Percentiles rank a stretch among this genome's conserved stretches.
phyloP scores from a whole-genome alignment of 495 filamentous ascomycete genomes.

The Lasiosphaeria hispida region DNA sequence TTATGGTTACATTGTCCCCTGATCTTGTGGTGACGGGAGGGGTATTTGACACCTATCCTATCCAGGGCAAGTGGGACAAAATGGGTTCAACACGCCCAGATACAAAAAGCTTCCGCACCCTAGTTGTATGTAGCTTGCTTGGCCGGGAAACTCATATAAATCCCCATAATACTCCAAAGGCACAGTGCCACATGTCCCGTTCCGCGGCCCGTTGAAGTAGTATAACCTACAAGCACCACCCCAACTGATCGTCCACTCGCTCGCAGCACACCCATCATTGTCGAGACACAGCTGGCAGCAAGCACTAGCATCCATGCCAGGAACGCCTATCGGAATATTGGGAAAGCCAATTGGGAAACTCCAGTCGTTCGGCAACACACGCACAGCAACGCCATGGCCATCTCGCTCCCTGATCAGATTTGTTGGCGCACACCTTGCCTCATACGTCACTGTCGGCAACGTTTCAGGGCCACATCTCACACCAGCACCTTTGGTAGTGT shows the following conservation, averaged over 20 bases:
- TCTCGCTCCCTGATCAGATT: constrained; percentile 15
- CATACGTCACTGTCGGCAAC: constrained; percentile 8
- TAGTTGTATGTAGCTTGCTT: constrained; percentile 10
- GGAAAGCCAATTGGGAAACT: constrained; percentile 14
- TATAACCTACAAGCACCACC: constrained; percentile 11
- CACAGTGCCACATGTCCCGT: constrained; percentile 13
- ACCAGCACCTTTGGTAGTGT: constrained; percentile 4
- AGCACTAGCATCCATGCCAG: constrained; percentile 12
- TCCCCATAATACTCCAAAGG: constrained; percentile 15
- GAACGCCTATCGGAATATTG: constrained; percentile 8
- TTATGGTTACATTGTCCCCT: too few species aligned
- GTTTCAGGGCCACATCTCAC: not conserved
- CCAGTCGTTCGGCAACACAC: constrained; percentile 5
- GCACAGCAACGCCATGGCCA: constrained; percentile 12
- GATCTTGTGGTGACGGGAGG: too few species aligned
- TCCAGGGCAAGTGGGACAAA: constrained; percentile 8
- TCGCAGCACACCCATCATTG: constrained; percentile 15
- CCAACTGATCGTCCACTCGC: constrained; percentile 12
- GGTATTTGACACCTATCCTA: too few species aligned
- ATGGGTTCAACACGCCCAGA: constrained; percentile 5
- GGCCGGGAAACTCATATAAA: constrained; percentile 4
- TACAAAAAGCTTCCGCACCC: constrained; percentile 15
- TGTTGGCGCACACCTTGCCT: constrained; percentile 13
- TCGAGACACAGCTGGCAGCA: constrained; percentile 20
- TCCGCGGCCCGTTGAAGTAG: constrained; percentile 8